Evolutionary conservation across 1,139 yeast genomes (phyloP).

Genomic region (Arxiozyma bovina): DNA sequence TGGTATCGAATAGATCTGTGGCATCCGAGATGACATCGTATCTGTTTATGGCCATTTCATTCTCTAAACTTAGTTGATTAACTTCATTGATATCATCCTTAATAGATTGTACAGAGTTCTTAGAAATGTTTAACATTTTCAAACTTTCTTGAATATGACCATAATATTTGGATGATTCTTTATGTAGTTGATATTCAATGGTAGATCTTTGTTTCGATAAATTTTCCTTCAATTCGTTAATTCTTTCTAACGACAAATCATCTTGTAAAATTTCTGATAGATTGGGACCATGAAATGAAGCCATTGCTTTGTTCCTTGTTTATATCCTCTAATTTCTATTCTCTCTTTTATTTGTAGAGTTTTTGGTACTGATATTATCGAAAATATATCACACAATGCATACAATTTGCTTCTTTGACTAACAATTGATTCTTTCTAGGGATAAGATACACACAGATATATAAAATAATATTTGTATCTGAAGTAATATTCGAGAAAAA

Average conservation of each 20-base stretch:
- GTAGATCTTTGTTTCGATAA: conserved; percentile 59
- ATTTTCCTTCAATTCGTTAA: conserved; percentile 40
- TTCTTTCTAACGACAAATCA: conserved; percentile 25
- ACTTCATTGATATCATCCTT: conserved; percentile 52
- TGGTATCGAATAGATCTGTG: conserved; percentile 61
- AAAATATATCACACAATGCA: neutral
- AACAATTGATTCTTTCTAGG: neutral
- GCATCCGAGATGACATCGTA: conserved; percentile 53
- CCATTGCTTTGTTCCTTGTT: neutral
- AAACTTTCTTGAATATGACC: conserved; percentile 22
- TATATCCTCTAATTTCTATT: neutral
- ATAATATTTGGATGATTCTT: conserved; percentile 39
- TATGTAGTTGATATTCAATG: conserved; percentile 60
- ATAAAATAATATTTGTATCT: too few relatives aligned
- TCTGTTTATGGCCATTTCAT: conserved; percentile 44
- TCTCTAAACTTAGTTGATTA: conserved; percentile 46
- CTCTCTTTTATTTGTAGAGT: too few relatives aligned
- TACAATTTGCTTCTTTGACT: neutral
- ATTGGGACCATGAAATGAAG: neutral
- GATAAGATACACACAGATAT: too few relatives aligned
- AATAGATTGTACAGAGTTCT: conserved; percentile 38
- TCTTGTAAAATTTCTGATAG: conserved; percentile 24
- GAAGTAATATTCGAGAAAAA: too few relatives aligned
- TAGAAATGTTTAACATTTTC: conserved; percentile 27
- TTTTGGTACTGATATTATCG: neutral